Evolutionary conservation across 2,329 filamentous ascomycete species (phyloP).

Genomic region (Trichoderma semiorbis): DNA sequence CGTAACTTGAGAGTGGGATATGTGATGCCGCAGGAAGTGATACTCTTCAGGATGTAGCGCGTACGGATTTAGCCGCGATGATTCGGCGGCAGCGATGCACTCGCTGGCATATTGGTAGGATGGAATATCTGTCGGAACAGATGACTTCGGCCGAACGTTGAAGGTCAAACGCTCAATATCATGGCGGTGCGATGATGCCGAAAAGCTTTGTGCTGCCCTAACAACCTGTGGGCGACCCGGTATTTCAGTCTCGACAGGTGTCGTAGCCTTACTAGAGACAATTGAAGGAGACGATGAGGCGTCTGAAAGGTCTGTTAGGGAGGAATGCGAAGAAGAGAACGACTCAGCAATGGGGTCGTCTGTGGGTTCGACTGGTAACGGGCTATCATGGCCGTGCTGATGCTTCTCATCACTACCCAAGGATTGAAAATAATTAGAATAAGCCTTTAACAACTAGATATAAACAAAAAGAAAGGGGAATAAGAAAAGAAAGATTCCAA

Average conservation of each 20-base stretch:
- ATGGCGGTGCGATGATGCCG: slow-evolving; percentile 28
- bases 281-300: slow-evolving; percentile 52
- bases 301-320: slow-evolving; percentile 53
- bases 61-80: slow-evolving; percentile 85
- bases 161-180: slow-evolving; percentile 41
- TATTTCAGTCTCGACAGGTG: slow-evolving; percentile 46
- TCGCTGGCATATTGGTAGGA: slow-evolving; percentile 82
- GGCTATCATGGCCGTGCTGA: slow-evolving; percentile 21
- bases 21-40: slow-evolving; percentile 70
- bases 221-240: slow-evolving; percentile 24
- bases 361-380: slow-evolving; percentile 20
- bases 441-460: neutral
- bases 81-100: slow-evolving; percentile 84
- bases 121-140: slow-evolving; percentile 73
- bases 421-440: slow-evolving; percentile 3
- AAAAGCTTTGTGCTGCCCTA: slow-evolving; percentile 20
- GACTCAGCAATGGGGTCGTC: slow-evolving; percentile 35
- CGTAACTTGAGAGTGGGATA: slow-evolving; percentile 86
- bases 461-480: neutral
- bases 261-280: slow-evolving; percentile 61
- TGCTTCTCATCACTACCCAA: slow-evolving; percentile 23
- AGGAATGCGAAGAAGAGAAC: slow-evolving; percentile 52
- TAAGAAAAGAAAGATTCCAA: neutral
- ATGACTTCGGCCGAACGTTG: slow-evolving; percentile 71
- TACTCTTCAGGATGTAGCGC: slow-evolving; percentile 84